Percentiles rank a stretch among this genome's conserved stretches.
phyloP scores from a whole-genome alignment of 495 filamentous ascomycete genomes.

The Usnea hakonensis region DNA sequence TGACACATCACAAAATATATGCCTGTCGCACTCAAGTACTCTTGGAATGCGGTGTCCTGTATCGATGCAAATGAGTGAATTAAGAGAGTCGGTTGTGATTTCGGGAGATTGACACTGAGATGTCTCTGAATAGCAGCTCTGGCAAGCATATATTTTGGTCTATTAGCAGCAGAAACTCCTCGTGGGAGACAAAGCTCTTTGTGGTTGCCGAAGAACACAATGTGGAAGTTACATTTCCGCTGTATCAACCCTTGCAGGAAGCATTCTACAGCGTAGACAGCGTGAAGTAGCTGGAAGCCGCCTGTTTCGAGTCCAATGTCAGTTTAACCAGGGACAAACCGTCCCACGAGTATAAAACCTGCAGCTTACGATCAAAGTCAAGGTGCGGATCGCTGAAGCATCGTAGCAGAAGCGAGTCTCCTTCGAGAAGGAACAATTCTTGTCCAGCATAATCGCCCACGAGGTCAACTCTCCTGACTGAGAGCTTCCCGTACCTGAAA shows the following conservation, averaged over 20 bases:
- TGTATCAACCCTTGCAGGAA: constrained; percentile 51
- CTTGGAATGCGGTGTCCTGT: constrained; percentile 38
- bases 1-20: constrained; percentile 66
- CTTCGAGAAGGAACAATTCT: constrained; percentile 65
- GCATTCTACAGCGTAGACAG: constrained; percentile 56
- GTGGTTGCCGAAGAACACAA: constrained; percentile 58
- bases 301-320: constrained; percentile 20
- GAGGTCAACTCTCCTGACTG: constrained; percentile 41
- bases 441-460: constrained; percentile 68
- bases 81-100: constrained; percentile 28
- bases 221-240: constrained; percentile 59
- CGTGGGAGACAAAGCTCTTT: constrained; percentile 39
- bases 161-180: not conserved
- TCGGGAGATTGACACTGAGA: constrained; percentile 35
- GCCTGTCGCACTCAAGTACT: constrained; percentile 44
- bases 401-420: constrained; percentile 59
- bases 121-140: constrained; percentile 57
- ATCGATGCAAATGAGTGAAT: constrained; percentile 42
- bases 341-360: not conserved
- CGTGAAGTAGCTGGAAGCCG: constrained; percentile 68
- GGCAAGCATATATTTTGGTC: constrained; percentile 51
- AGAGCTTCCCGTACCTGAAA: constrained; percentile 18
- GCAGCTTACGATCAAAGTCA: constrained; percentile 47
- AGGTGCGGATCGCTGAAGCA: constrained; percentile 52
- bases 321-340: not conserved